Evolutionary conservation across 2,329 filamentous ascomycete genomes (phyloP).

Genomic region (Trichophyton rubrum): DNA sequence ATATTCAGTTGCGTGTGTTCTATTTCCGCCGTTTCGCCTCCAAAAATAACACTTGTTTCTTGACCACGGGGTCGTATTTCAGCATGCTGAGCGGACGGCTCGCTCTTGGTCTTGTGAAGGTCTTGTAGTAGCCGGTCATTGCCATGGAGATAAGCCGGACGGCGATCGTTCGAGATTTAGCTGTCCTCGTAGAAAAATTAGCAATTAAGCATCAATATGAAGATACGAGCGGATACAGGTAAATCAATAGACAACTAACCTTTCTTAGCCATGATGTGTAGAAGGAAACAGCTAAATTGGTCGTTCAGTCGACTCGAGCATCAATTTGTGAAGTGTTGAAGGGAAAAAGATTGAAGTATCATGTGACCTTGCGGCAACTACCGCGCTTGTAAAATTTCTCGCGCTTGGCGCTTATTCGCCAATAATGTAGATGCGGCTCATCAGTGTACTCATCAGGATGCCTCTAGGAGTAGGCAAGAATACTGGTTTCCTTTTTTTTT

Average conservation of each 20-base stretch:
- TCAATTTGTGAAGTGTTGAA: not conserved
- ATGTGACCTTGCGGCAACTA: not conserved
- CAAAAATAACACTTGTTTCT: conserved; percentile 89
- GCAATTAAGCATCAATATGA: not conserved
- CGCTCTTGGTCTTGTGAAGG: conserved; percentile 67
- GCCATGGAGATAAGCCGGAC: conserved; percentile 97
- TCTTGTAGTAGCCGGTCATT: conserved; percentile 96
- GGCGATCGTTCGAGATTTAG: conserved; percentile 71
- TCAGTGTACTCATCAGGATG: too few species aligned
- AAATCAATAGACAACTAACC: not conserved
- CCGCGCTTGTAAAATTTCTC: too few species aligned
- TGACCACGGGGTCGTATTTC: conserved; percentile 97
- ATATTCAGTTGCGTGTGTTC: conserved; percentile 4
- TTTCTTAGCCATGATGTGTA: not conserved
- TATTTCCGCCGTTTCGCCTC: conserved; percentile 64
- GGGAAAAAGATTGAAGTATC: not conserved
- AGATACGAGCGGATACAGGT: not conserved
- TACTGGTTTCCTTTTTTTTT: too few species aligned
- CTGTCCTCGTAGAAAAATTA: not conserved
- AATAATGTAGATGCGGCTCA: too few species aligned
- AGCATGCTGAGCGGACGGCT: conserved; percentile 86
- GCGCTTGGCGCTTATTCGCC: too few species aligned
- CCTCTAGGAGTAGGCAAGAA: too few species aligned
- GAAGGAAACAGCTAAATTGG: not conserved
- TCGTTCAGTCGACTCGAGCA: not conserved